A percentile compares a stretch with the other conserved stretches of the same genome.
phyloP scores from a whole-genome alignment of 805 yeast genomes.

The Metschnikowia picachoensis region DNA sequence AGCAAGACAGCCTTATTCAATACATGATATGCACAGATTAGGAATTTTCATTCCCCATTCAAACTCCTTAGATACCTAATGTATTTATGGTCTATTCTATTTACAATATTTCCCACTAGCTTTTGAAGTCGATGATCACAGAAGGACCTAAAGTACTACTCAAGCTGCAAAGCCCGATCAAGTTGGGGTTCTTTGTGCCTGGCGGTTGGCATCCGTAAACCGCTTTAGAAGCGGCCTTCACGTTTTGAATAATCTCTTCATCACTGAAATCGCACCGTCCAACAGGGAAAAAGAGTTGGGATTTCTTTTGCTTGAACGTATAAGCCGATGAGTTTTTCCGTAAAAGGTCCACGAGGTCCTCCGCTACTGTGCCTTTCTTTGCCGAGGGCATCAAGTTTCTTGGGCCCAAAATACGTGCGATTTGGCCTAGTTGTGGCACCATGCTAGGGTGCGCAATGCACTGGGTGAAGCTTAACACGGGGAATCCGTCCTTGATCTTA shows the following conservation, averaged over 20 bases:
- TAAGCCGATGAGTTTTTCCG: slow-evolving; percentile 58
- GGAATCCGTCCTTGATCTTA: slow-evolving; percentile 47
- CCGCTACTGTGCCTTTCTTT: slow-evolving; percentile 81
- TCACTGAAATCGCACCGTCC: slow-evolving; percentile 79
- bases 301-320: slow-evolving; percentile 73
- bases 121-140: slow-evolving; percentile 49
- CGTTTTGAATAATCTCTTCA: slow-evolving; percentile 66
- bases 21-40: too few relatives aligned
- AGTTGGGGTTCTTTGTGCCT: slow-evolving; percentile 62
- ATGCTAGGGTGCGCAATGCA: slow-evolving; percentile 86
- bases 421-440: slow-evolving; percentile 52
- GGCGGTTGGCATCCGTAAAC: slow-evolving; percentile 52
- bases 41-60: too few relatives aligned
- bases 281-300: slow-evolving; percentile 60
- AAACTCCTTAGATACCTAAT: too few relatives aligned
- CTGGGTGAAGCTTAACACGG: slow-evolving; percentile 56
- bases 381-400: slow-evolving; percentile 83
- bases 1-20: too few relatives aligned
- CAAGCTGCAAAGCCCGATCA: slow-evolving; percentile 65
- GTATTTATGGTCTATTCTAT: slow-evolving; percentile 6
- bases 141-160: slow-evolving; percentile 79
- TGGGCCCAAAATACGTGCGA: slow-evolving; percentile 85
- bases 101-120: slow-evolving; percentile 16
- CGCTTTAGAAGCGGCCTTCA: slow-evolving; percentile 62
- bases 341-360: slow-evolving; percentile 56